Evolutionary conservation across 2,329 filamentous ascomycete species (phyloP).

Genomic region (Colletotrichum sp.): DNA sequence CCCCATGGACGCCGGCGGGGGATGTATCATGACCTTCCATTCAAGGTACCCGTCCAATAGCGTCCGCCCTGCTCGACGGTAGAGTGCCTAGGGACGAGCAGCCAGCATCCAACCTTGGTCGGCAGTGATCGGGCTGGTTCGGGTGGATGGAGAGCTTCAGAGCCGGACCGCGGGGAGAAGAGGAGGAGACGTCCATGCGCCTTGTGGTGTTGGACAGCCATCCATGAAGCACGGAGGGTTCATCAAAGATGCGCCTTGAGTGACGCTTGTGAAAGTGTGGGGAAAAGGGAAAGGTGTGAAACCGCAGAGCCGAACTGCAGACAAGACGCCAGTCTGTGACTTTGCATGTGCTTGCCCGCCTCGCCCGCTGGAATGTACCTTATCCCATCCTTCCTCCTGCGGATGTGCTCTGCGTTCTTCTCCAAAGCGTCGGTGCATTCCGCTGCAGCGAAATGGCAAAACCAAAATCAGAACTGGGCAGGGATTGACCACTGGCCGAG

Average conservation of each 20-base stretch:
- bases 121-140: constrained; percentile 40
- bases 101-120: constrained; percentile 23
- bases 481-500: neutral
- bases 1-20: neutral
- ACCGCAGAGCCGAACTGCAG: neutral
- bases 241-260: neutral
- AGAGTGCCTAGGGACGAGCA: neutral
- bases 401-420: neutral
- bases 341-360: constrained; percentile 17
- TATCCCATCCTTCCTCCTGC: neutral
- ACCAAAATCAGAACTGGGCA: neutral
- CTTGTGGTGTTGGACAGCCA: constrained; percentile 11
- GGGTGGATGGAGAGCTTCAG: constrained; percentile 33
- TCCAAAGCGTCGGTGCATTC: neutral
- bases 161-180: constrained; percentile 19
- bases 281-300: constrained; percentile 20
- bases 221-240: neutral
- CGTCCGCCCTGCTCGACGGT: neutral
- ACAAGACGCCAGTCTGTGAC: neutral
- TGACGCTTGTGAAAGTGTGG: constrained; percentile 34
- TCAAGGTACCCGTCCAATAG: neutral
- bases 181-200: neutral
- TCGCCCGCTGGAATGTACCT: neutral
- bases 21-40: neutral
- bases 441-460: neutral